These are phyloP conservation scores for Jacaranda mimosifolia DNA, from an alignment of 257 asterid genomes.

Conservation along the genomic window DNA sequence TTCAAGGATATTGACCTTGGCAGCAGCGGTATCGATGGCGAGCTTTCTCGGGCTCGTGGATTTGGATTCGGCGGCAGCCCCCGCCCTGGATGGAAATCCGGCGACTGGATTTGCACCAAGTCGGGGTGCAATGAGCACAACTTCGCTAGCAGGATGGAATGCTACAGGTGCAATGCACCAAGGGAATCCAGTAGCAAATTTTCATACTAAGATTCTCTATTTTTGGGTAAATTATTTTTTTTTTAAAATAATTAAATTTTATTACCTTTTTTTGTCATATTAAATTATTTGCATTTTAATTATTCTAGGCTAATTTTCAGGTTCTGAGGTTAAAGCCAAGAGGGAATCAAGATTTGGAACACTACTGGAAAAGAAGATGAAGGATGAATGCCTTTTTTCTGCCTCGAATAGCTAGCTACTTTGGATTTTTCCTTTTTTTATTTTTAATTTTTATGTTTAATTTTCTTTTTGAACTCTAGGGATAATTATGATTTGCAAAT, in stretches of 20 bases:
- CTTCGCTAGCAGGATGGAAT: constrained; percentile 96
- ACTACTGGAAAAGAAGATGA: neutral
- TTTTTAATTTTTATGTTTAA: neutral
- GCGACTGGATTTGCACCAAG: constrained; percentile 97
- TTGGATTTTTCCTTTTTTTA: constrained; percentile 2
- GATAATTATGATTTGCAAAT: constrained; percentile 20
- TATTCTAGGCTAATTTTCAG: neutral
- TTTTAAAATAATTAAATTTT: neutral
- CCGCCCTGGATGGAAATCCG: constrained; percentile 96
- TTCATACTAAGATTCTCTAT: constrained; percentile 57
- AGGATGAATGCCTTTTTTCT: neutral
- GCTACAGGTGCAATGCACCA: constrained; percentile 98
- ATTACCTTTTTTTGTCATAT: neutral
- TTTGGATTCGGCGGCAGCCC: constrained; percentile 52
- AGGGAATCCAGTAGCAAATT: constrained; percentile 78
- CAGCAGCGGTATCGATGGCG: constrained; percentile 55
- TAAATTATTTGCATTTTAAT: neutral
- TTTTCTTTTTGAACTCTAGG: neutral
- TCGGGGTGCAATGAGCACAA: constrained; percentile 94
- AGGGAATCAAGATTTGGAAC: neutral
- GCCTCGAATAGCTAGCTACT: neutral
- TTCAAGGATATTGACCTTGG: constrained; percentile 57
- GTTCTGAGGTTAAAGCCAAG: neutral
- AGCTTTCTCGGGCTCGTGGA: constrained; percentile 54
- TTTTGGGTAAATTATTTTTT: constrained; percentile 55